phyloP scores from a whole-genome alignment of 805 yeast species.

The Torulaspora maleeae region DNA sequence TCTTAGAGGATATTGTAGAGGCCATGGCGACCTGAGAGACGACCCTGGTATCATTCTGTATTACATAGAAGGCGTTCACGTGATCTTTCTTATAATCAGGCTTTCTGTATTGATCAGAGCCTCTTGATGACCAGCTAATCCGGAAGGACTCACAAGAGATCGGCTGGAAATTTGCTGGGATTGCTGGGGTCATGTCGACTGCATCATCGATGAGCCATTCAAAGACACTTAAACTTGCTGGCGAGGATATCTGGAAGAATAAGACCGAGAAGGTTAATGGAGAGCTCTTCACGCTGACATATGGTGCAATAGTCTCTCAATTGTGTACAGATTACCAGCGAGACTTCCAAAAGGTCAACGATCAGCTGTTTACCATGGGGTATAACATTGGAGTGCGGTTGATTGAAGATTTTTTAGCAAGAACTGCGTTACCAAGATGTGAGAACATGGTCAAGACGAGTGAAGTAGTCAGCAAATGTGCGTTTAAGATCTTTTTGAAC shows the following conservation, averaged over 20 bases:
- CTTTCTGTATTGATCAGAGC: background rate
- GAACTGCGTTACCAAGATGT: constrained; percentile 83
- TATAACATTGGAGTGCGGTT: constrained; percentile 87
- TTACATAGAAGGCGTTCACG: no score
- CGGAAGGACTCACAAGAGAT: no score
- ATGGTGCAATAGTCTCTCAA: constrained; percentile 91
- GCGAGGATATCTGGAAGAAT: constrained; percentile 91
- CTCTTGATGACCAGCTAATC: background rate
- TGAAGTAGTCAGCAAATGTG: constrained; percentile 78
- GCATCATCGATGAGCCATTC: constrained; percentile 13
- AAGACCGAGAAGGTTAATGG: constrained; percentile 85
- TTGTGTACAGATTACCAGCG: constrained; percentile 75
- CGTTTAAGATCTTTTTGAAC: constrained; percentile 85
- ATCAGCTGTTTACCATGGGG: constrained; percentile 88
- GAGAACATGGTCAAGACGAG: constrained; percentile 76
- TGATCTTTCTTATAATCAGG: no score
- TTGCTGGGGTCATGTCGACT: constrained; percentile 4
- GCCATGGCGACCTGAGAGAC: no score
- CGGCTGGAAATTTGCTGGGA: no score
- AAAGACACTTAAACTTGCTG: constrained; percentile 40
- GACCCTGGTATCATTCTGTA: no score
- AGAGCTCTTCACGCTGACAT: constrained; percentile 89
- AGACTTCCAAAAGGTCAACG: constrained; percentile 74
- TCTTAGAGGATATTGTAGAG: no score
- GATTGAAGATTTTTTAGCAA: constrained; percentile 88